Conservation (phyloP, 2,329 filamentous ascomycete species). For the Cadophora sp. region DNA sequence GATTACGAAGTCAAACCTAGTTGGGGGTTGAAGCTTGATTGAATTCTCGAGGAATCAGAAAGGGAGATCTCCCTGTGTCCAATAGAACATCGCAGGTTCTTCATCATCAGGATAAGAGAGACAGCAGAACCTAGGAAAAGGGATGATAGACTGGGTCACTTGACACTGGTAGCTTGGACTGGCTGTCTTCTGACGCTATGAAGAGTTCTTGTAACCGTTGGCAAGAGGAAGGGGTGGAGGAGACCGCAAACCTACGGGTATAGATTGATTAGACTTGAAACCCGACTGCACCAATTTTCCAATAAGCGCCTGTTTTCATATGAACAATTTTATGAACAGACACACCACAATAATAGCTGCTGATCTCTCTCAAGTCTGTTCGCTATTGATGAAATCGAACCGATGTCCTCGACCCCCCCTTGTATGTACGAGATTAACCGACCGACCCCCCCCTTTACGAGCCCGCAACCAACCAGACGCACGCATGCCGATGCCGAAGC, state of each 20-base stretch:
- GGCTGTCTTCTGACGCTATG: background rate
- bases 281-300: background rate
- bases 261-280: background rate
- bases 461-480: background rate
- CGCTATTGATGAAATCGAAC: background rate
- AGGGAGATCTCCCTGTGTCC: background rate
- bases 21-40: too few relatives aligned
- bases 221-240: background rate
- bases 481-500: background rate
- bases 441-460: slow-evolving; percentile 8
- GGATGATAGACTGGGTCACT: background rate
- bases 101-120: too few relatives aligned
- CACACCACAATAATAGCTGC: background rate
- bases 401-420: background rate
- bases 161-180: background rate
- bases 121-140: background rate
- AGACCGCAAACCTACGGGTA: background rate
- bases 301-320: background rate
- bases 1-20: background rate
- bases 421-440: background rate
- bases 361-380: background rate
- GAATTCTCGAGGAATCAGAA: background rate
- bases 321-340: background rate
- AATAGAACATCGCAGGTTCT: background rate
- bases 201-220: background rate